These are phyloP conservation scores for Fusarium sp. DNA, from an alignment of 2,329 filamentous ascomycete genomes.

Conservation along the genomic window DNA sequence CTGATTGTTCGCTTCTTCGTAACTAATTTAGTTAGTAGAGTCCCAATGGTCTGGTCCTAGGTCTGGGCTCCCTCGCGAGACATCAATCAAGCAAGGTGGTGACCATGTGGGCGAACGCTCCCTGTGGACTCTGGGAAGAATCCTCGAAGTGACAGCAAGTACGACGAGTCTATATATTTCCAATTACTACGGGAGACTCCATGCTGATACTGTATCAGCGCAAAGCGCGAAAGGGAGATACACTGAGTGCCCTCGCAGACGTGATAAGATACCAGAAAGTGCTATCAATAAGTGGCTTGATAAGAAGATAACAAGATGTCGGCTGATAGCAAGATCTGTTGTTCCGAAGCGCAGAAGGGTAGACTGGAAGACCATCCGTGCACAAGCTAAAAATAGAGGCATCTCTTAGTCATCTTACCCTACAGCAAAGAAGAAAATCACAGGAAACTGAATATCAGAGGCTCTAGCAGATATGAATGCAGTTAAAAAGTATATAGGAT, in stretches of 20 bases:
- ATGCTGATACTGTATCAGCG: background rate
- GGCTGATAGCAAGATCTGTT: background rate
- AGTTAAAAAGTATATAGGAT: background rate
- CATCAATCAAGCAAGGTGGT: too few species aligned
- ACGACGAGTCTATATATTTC: rapidly evolving
- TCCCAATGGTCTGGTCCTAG: background rate
- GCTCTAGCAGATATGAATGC: rapidly evolving
- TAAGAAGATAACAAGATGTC: background rate
- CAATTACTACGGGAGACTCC: background rate
- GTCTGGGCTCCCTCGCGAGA: background rate
- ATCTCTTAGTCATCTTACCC: background rate
- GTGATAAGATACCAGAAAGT: background rate
- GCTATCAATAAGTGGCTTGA: background rate
- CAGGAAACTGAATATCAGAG: background rate
- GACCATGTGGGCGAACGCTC: background rate
- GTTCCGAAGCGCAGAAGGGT: background rate
- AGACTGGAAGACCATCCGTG: too few species aligned
- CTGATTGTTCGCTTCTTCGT: background rate
- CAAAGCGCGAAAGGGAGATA: background rate
- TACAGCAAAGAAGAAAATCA: background rate
- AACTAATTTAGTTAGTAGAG: background rate
- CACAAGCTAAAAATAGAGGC: background rate
- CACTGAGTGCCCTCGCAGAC: background rate
- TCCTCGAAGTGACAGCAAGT: background rate
- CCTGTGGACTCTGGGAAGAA: background rate